Percentiles rank a stretch among this genome's conserved stretches.
phyloP scores from a whole-genome alignment of 2,329 filamentous ascomycete species.

The Ilyonectria robusta region DNA sequence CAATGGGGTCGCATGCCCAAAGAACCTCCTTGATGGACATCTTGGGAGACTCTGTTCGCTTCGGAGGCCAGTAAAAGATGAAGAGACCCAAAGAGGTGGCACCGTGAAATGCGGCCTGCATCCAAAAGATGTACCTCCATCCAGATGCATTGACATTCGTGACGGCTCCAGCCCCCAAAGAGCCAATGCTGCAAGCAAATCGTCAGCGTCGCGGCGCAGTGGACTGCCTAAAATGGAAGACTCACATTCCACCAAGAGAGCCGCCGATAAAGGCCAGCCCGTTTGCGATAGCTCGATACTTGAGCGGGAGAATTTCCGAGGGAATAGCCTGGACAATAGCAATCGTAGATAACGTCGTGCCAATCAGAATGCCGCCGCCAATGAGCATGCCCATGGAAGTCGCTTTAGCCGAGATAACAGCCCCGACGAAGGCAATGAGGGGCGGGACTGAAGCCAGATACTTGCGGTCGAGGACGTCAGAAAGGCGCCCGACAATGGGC shows the following conservation, averaged over 20 bases:
- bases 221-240: background rate
- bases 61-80: slow-evolving; percentile 20
- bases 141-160: slow-evolving; percentile 18
- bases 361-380: slow-evolving; percentile 17
- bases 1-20: slow-evolving; percentile 22
- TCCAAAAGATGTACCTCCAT: slow-evolving; percentile 27
- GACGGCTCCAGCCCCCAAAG: slow-evolving; percentile 19
- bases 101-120: slow-evolving; percentile 21
- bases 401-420: slow-evolving; percentile 22
- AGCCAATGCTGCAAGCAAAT: slow-evolving; percentile 12
- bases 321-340: slow-evolving; percentile 22
- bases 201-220: background rate
- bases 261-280: slow-evolving; percentile 24
- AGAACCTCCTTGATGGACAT: slow-evolving; percentile 15
- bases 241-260: slow-evolving; percentile 19
- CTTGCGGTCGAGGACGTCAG: slow-evolving; percentile 25
- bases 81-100: slow-evolving; percentile 16
- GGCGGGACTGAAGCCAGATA: slow-evolving; percentile 25
- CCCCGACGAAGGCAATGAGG: slow-evolving; percentile 19
- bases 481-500: slow-evolving; percentile 21
- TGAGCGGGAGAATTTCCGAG: slow-evolving; percentile 23
- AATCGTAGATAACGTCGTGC: slow-evolving; percentile 20
- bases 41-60: slow-evolving; percentile 18
- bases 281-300: slow-evolving; percentile 23
- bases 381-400: slow-evolving; percentile 23